Percentiles rank a stretch among this genome's conserved stretches.
Evolutionary conservation across 805 yeast species (phyloP).

Genomic region (Starmerella roubikii): DNA sequence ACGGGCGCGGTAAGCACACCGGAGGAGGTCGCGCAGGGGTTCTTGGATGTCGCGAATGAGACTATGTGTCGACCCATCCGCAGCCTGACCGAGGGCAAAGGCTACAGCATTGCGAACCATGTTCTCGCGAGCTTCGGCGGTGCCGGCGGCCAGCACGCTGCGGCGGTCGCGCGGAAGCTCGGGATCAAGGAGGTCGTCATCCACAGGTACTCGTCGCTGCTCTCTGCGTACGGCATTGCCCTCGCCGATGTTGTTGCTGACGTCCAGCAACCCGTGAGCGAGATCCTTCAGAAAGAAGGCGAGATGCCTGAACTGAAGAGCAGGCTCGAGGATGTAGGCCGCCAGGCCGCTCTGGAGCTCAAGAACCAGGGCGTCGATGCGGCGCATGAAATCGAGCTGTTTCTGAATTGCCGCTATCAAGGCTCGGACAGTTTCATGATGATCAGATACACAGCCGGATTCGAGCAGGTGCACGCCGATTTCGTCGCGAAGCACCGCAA

Average conservation of each 20-base stretch:
- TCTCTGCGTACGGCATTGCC: constrained; percentile 81
- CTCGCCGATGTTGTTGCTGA: constrained; percentile 77
- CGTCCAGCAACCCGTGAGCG: constrained; percentile 57
- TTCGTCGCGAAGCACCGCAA: constrained; percentile 46
- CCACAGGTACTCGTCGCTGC: constrained; percentile 69
- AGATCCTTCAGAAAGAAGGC: constrained; percentile 28
- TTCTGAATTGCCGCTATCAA: constrained; percentile 62
- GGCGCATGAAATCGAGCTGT: constrained; percentile 42
- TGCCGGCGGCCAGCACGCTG: constrained; percentile 87
- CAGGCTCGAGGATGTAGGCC: constrained; percentile 35
- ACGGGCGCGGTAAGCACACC: constrained; percentile 34
- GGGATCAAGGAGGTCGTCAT: constrained; percentile 58
- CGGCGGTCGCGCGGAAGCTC: constrained; percentile 55
- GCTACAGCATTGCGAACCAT: constrained; percentile 52
- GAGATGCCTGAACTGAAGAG: constrained; percentile 28
- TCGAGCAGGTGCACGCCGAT: constrained; percentile 23
- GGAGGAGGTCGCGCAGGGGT: constrained; percentile 68
- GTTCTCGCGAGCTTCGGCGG: constrained; percentile 79
- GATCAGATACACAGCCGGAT: constrained; percentile 29
- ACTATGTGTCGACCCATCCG: constrained; percentile 86
- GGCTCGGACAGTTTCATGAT: constrained; percentile 85
- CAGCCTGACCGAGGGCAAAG: constrained; percentile 72
- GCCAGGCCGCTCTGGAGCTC: constrained; percentile 32
- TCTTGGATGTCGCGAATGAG: constrained; percentile 70
- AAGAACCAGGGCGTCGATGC: constrained; percentile 42